Conservation (phyloP, 139 green algal genomes). For the Edaphochlamys debaryana region DNA sequence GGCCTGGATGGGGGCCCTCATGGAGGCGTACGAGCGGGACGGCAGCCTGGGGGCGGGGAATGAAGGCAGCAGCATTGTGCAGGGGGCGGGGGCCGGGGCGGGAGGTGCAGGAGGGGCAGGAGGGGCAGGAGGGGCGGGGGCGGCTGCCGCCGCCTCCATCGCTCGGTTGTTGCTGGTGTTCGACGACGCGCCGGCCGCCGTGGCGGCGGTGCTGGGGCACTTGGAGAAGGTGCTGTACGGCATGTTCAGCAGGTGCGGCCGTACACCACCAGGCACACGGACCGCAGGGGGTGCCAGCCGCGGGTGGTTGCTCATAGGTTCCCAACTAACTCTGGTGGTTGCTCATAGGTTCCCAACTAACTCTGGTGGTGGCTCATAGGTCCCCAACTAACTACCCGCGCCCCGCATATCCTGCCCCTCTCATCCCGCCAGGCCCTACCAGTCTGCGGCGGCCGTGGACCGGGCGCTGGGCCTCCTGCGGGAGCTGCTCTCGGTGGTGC, state of each 20-base stretch:
- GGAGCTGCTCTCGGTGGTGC: constrained; percentile 15
- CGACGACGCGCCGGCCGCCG: neutral
- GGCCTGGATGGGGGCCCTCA: neutral
- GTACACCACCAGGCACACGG: too few species aligned
- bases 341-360: too few species aligned
- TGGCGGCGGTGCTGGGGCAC: neutral
- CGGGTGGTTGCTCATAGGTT: too few species aligned
- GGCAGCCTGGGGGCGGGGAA: too few species aligned
- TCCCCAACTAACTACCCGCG: too few species aligned
- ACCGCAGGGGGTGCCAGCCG: too few species aligned
- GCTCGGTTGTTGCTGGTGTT: constrained; percentile 11
- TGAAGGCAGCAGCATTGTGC: too few species aligned
- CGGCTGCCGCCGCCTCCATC: neutral
- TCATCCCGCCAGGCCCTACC: constrained; percentile 44
- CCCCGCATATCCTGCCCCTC: too few species aligned
- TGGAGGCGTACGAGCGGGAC: constrained; percentile 12
- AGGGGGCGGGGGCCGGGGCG: too few species aligned
- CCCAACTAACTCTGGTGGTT: too few species aligned
- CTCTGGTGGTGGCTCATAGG: too few species aligned
- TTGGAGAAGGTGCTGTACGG: constrained; percentile 17
- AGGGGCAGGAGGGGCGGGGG: neutral
- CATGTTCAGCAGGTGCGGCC: too few species aligned
- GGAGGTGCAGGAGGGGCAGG: neutral
- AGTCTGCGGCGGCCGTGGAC: constrained; percentile 7
- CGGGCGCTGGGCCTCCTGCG: constrained; percentile 23